Base-by-base conservation (phyloP, 805 yeast genomes). In the Yamadazyma paraphyllophila region DNA sequence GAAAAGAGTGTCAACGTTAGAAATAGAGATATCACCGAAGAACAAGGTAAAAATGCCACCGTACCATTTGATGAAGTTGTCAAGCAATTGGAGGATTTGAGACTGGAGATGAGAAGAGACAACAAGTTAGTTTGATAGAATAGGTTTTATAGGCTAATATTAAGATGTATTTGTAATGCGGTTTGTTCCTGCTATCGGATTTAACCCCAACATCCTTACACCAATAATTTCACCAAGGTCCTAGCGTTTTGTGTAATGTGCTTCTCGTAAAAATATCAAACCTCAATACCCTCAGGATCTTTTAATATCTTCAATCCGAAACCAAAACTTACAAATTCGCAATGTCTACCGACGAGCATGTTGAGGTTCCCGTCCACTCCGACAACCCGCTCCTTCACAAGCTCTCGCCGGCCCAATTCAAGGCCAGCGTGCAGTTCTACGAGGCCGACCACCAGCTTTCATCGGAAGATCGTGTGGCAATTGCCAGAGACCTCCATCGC, bases 41-140 rank as follows among this genome's bases (percentile, higher is more conserved):
- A 88, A 71, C 98, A 94, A 76, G 88, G 88, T 68, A 94, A 92
- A 85, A 84, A 83, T 57, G 97, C 84, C 44, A 85, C 90, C 59
- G 81, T 89, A 45, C 66, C 80, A 39, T 78, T 92, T 51, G 88
- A 80, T 33, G 78, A 74, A 16, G 96, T 92, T 49, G 74, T 91
- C 48, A 66, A 74, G 51, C 85, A 87, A 70, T 75, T 94, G 70
- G 61, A 69, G 56, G 70, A 63, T 35, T 80, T 94, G 71, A 85
- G 81, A 70, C 83, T 77, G 32, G 81, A 82, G 50, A 87, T 81
- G 77, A 86, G 95, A 76, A 62, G 65, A 46, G 95, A 86, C 63
- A 88, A 88, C 64, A 76, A 55, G 39, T 54, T 62, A 44, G 53
- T 58, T 15, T 61, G 56, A 41, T 29, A 11, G 24, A 4, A 29